Evolutionary conservation across 352 stramenopile genomes (phyloP).

Genomic region (Phytophthora sansomeana): DNA sequence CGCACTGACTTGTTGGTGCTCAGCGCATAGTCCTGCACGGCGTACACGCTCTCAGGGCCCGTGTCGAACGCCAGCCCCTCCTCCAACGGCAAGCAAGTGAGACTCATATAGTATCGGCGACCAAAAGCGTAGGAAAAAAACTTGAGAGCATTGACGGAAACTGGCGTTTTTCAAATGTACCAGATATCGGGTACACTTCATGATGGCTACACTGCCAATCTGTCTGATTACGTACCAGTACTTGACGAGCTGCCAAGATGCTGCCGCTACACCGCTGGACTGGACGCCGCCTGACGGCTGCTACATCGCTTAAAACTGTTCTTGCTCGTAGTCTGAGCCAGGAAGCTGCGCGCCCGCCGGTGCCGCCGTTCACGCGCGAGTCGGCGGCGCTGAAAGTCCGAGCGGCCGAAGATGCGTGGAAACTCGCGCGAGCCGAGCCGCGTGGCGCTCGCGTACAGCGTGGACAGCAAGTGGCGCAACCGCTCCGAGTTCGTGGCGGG

Average conservation of each 20-base stretch:
- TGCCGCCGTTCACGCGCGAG: slow-evolving; percentile 87
- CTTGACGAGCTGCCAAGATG: neutral
- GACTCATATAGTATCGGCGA: slow-evolving; percentile 25
- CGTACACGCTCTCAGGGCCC: slow-evolving; percentile 27
- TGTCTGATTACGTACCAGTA: too few relatives aligned
- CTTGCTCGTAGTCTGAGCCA: slow-evolving; percentile 17
- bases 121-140: slow-evolving; percentile 17
- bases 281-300: neutral
- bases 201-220: too few relatives aligned
- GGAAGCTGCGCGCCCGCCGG: slow-evolving; percentile 37
- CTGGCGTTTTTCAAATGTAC: neutral
- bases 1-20: slow-evolving; percentile 32
- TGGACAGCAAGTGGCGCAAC: slow-evolving; percentile 88
- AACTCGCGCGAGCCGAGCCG: slow-evolving; percentile 72
- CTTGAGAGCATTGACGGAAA: neutral
- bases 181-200: too few relatives aligned
- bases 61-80: slow-evolving; percentile 38
- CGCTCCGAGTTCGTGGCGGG: slow-evolving; percentile 84
- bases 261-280: neutral
- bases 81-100: slow-evolving; percentile 17
- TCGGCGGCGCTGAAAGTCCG: slow-evolving; percentile 83
- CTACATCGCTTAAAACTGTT: neutral
- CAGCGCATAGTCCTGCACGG: slow-evolving; percentile 46
- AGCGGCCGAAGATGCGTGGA: slow-evolving; percentile 91
- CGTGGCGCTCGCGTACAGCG: slow-evolving; percentile 87